Evolutionary conservation across 768 basidiomycete genomes (phyloP).

Genomic region (Exsudoporus frostii): DNA sequence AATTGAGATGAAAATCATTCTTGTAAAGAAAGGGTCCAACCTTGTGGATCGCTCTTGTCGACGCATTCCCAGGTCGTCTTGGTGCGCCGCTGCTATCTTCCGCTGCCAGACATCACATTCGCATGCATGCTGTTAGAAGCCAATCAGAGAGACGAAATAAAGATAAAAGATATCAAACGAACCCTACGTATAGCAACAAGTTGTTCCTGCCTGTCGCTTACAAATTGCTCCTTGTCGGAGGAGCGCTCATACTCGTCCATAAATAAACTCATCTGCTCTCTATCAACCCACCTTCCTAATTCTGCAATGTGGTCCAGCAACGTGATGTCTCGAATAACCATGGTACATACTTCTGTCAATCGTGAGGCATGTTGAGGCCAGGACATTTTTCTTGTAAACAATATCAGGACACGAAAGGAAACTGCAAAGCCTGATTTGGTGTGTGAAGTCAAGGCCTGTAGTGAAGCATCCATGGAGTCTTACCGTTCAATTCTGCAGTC

Average conservation of each 20-base stretch:
- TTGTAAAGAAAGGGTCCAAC: neutral
- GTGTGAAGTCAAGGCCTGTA: neutral
- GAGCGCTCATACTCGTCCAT: neutral
- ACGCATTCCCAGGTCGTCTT: neutral
- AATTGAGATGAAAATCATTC: neutral
- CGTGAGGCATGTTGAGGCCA: neutral
- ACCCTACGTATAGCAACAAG: neutral
- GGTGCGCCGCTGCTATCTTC: neutral
- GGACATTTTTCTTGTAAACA: neutral
- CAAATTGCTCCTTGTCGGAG: neutral
- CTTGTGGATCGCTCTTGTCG: neutral
- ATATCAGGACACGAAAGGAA: neutral
- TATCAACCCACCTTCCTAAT: constrained; percentile 1
- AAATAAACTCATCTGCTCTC: constrained; percentile 10
- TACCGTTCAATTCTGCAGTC: constrained; percentile 1
- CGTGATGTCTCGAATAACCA: neutral
- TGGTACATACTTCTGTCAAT: neutral
- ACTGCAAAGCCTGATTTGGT: neutral
- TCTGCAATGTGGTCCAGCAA: neutral
- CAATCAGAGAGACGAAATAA: neutral
- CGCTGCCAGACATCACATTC: neutral
- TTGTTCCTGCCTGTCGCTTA: neutral
- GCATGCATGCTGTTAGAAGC: constrained; percentile 1
- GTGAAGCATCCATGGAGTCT: neutral
- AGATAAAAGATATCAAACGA: neutral